Conservation (phyloP, 2,329 filamentous ascomycete genomes). For the Diplodia scrobiculata region DNA sequence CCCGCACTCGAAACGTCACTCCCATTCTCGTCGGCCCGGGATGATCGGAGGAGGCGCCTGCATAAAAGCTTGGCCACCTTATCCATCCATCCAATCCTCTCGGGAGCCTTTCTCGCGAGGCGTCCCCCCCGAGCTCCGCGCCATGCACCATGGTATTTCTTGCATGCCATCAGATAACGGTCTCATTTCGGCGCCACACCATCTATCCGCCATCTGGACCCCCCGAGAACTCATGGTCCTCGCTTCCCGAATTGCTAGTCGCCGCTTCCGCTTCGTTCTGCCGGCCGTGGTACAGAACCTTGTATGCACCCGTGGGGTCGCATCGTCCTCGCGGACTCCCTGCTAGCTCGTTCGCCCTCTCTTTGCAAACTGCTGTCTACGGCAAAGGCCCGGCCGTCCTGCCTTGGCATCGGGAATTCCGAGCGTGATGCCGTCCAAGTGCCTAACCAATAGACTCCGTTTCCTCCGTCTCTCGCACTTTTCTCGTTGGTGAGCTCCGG, state of each 20-base stretch:
- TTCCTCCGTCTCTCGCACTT: not conserved
- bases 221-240: not conserved
- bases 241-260: not conserved
- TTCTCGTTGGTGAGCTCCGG: not conserved
- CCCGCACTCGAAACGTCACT: not conserved
- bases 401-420: conserved; percentile 1
- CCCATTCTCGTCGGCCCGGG: not conserved
- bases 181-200: conserved; percentile 6
- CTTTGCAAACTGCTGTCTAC: not conserved
- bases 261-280: not conserved
- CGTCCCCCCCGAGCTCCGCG: not conserved
- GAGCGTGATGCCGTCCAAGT: not conserved
- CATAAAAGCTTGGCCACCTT: conserved; percentile 24
- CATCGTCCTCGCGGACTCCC: not conserved
- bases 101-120: not conserved
- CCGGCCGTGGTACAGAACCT: too few relatives aligned
- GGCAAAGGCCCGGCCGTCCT: not conserved
- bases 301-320: not conserved
- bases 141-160: not conserved
- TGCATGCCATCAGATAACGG: not conserved
- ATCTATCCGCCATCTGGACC: not conserved
- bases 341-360: not conserved
- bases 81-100: not conserved
- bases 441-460: not conserved
- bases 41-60: not conserved